phyloP scores from a whole-genome alignment of 2,329 filamentous ascomycete species.

The Curvularia spicifera region DNA sequence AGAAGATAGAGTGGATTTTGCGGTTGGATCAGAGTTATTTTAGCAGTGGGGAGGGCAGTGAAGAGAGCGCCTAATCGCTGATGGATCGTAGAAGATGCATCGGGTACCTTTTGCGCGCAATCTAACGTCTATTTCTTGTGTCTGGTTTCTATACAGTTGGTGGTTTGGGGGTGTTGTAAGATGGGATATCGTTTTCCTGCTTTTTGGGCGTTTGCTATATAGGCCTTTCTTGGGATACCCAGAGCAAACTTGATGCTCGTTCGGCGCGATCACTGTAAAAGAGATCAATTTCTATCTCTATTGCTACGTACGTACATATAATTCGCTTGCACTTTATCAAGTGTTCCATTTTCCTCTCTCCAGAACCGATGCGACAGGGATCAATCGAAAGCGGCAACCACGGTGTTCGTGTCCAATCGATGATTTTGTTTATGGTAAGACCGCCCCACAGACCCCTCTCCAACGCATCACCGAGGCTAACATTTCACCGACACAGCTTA shows the following conservation, averaged over 20 bases:
- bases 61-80: conserved; percentile 11
- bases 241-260: conserved; percentile 17
- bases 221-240: conserved; percentile 20
- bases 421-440: not conserved
- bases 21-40: conserved; percentile 86
- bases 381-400: not conserved
- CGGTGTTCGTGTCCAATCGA: not conserved
- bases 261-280: conserved; percentile 14
- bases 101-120: not conserved
- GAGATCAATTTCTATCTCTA: conserved; percentile 10
- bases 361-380: not conserved
- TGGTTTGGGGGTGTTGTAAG: not conserved
- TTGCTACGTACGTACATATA: conserved; percentile 1
- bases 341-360: not conserved
- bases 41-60: conserved; percentile 30
- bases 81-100: not conserved
- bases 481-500: conserved; percentile 20
- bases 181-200: conserved; percentile 3
- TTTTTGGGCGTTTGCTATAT: conserved; percentile 9
- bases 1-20: conserved; percentile 97
- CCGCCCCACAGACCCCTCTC: conserved; percentile 18
- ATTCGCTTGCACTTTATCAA: not conserved
- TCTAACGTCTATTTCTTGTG: conserved; percentile 6
- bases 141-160: conserved; percentile 5
- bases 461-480: conserved; percentile 31